Conservation (phyloP, 768 basidiomycete genomes). For the Termitomyces eurrhizus region DNA sequence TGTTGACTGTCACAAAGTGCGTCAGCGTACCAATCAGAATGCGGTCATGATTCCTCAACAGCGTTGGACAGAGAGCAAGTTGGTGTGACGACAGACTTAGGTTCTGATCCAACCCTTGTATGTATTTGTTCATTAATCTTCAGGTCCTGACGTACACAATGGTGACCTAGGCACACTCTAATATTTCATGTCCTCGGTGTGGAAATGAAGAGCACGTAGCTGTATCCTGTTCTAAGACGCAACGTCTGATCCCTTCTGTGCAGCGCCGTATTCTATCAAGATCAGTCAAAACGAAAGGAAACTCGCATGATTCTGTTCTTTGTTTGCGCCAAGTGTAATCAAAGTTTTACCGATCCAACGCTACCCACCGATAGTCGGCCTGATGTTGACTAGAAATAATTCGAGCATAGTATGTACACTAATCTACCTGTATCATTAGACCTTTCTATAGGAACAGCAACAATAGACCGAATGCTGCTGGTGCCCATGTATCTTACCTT, state of each 20-base stretch:
- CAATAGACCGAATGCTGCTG: neutral
- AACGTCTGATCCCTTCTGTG: slow-evolving; percentile 4
- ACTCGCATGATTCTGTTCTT: slow-evolving; percentile 94
- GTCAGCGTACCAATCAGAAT: slow-evolving; percentile 22
- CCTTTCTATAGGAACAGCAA: neutral
- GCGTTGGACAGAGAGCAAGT: slow-evolving; percentile 74
- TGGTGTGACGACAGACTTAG: slow-evolving; percentile 86
- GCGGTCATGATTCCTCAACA: slow-evolving; percentile 2
- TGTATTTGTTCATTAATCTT: slow-evolving; percentile 14
- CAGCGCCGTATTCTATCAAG: slow-evolving; percentile 93
- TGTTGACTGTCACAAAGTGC: slow-evolving; percentile 91
- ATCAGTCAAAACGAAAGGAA: slow-evolving; percentile 95
- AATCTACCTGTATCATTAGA: slow-evolving; percentile 10
- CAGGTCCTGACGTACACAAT: neutral
- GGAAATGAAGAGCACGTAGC: slow-evolving; percentile 71
- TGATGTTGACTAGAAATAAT: slow-evolving; percentile 20
- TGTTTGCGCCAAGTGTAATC: slow-evolving; percentile 80
- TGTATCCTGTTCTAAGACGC: neutral
- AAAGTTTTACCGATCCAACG: slow-evolving; percentile 70
- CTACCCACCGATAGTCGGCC: slow-evolving; percentile 43
- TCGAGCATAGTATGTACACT: slow-evolving; percentile 12
- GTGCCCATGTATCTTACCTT: neutral
- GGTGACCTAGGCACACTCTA: slow-evolving; percentile 67
- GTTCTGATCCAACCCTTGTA: slow-evolving; percentile 86
- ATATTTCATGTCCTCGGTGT: slow-evolving; percentile 80